Conservation (phyloP, 768 basidiomycete species). For the Mycena belliarum region DNA sequence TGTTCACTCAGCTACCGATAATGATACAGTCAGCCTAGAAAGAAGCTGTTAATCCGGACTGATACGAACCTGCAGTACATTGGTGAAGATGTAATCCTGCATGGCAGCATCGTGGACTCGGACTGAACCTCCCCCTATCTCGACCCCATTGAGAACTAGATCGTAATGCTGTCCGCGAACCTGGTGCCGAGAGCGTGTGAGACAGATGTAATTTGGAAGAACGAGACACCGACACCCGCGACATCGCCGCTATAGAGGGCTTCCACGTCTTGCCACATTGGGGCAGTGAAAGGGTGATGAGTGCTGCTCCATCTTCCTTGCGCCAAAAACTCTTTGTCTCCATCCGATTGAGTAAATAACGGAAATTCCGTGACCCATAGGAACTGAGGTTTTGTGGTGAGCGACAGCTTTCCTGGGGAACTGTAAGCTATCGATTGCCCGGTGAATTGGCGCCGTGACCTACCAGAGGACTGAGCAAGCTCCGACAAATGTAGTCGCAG, state of each 20-base stretch:
- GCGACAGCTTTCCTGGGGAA: conserved; percentile 53
- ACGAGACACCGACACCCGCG: conserved; percentile 44
- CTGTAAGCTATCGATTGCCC: conserved; percentile 14
- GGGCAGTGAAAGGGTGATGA: conserved; percentile 96
- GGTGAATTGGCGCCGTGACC: conserved; percentile 11
- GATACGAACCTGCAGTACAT: conserved; percentile 71
- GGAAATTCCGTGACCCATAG: conserved; percentile 97
- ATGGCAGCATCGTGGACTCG: conserved; percentile 86
- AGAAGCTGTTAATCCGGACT: conserved; percentile 9
- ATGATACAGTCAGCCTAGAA: neutral
- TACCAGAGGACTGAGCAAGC: conserved; percentile 65
- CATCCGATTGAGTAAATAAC: conserved; percentile 82
- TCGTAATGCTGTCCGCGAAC: conserved; percentile 97
- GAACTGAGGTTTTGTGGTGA: conserved; percentile 71
- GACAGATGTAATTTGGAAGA: neutral
- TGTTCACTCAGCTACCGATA: conserved; percentile 61
- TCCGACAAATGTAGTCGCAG: conserved; percentile 68
- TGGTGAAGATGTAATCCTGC: conserved; percentile 79
- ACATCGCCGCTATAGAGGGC: conserved; percentile 72
- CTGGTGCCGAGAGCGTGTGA: conserved; percentile 36
- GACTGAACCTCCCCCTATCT: conserved; percentile 93
- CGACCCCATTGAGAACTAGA: conserved; percentile 89
- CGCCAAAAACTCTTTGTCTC: conserved; percentile 84
- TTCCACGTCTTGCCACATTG: conserved; percentile 86
- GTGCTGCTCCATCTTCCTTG: conserved; percentile 89